Evolutionary conservation across 345 rosid species (phyloP).

Genomic region (Populus euphratica): DNA sequence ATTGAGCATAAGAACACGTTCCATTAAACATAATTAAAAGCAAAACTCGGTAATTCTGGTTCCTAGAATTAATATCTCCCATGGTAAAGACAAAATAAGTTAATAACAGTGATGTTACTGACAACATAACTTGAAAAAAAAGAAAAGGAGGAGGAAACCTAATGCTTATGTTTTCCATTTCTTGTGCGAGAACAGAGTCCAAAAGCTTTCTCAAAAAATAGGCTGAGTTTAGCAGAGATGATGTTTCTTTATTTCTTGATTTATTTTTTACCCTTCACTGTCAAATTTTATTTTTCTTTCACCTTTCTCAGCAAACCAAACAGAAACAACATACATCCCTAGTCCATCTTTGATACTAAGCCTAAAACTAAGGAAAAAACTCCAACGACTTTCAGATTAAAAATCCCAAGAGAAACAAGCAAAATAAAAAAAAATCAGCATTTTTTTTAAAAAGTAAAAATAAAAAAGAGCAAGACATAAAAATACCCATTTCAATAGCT

Average conservation of each 20-base stretch:
- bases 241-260: not conserved
- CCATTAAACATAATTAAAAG: not conserved
- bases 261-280: not conserved
- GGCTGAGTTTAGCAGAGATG: not conserved
- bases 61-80: not conserved
- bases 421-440: not conserved
- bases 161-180: not conserved
- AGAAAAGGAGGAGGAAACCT: not conserved
- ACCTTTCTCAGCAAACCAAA: not conserved
- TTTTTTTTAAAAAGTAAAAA: no score
- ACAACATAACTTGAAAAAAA: not conserved
- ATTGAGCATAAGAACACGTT: not conserved
- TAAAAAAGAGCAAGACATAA: not conserved
- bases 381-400: not conserved
- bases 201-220: not conserved
- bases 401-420: not conserved
- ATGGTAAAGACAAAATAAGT: not conserved
- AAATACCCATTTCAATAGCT: constrained; percentile 5
- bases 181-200: not conserved
- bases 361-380: not conserved
- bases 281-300: not conserved
- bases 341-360: not conserved
- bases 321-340: not conserved
- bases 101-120: not conserved
- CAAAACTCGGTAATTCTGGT: not conserved